Evolutionary conservation across 139 green algal genomes (phyloP), one percentile per base, ranked within the genome.

Genomic region (Chlorella sorokiniana): DNA sequence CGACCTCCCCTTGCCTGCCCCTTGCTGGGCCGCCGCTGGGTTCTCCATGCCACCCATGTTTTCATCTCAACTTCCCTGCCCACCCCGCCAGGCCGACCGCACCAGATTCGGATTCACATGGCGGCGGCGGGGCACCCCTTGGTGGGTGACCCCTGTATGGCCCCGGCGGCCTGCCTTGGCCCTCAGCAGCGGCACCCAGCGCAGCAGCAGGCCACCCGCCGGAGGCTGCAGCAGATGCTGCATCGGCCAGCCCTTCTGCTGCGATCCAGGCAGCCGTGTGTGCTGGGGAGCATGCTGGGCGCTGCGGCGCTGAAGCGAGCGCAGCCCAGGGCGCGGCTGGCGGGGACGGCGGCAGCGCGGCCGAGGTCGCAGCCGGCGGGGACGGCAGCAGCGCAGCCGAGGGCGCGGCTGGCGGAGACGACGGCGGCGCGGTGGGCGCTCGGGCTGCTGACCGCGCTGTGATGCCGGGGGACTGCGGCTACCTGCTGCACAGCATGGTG

Each of bases 21-120:
- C 48, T 59, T n/a, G n/a, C n/a, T n/a, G n/a, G n/a, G n/a, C n/a
- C n/a, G n/a, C n/a, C n/a, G n/a, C n/a, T n/a, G n/a, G n/a, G n/a
- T n/a, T n/a, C 35, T 37, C 2, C 40, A 9, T 11, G 3, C 6
- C 31, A 41, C 65, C 9, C 65, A 51, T 16, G 9, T 72, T 22
- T 69, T 37, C 1, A 23, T 69, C 22, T 59, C 27, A 33, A 29
- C 23, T 78, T 18, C 6, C 27, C 14, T 64, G 38, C 25, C 10
- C 18, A 18, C 25, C 56, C 4, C 20, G 23, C 48, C 82, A 90
- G 93, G 93, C 10, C 84, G 93, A 22, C 96, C 93, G 27, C 93
- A 97, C 62, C 83, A 97, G 88, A 94, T 97, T n/a, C 79, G 93
- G 20, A 93, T 86, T 23, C 93, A 97, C 82, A 79, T 97, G 81